Evolutionary conservation across 2,329 filamentous ascomycete genomes (phyloP).

Genomic region (Fusarium sp.): DNA sequence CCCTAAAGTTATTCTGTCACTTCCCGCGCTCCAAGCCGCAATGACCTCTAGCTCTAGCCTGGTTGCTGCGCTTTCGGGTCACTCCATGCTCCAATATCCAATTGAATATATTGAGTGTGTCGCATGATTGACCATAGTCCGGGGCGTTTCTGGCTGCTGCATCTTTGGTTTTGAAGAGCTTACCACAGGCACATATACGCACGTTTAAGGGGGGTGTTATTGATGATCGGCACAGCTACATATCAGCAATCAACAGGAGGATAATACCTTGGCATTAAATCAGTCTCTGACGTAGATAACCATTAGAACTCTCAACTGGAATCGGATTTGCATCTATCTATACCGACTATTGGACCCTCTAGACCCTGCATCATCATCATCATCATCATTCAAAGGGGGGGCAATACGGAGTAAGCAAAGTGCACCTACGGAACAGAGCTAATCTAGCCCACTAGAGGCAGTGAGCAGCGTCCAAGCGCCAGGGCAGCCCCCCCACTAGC

Average conservation of each 20-base stretch:
- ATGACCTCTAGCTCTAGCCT: neutral
- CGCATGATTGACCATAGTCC: constrained; percentile 31
- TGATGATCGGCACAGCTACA: neutral
- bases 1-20: constrained; percentile 2
- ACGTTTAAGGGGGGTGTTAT: constrained; percentile 6
- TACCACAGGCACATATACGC: neutral
- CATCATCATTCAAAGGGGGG: constrained; percentile 15
- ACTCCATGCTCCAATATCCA: constrained; percentile 3
- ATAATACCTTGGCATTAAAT: neutral
- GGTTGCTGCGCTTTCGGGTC: no score
- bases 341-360: constrained; percentile 14
- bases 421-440: constrained; percentile 26
- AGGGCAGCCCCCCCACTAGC: constrained; percentile 4
- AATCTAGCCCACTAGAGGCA: constrained; percentile 33
- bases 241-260: constrained; percentile 17
- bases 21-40: neutral
- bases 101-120: constrained; percentile 25
- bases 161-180: constrained; percentile 28
- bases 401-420: constrained; percentile 25
- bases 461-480: constrained; percentile 34
- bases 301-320: constrained; percentile 17
- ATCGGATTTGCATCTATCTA: constrained; percentile 18
- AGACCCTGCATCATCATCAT: constrained; percentile 22
- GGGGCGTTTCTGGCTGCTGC: constrained; percentile 29
- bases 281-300: constrained; percentile 23